Evolutionary conservation across 352 stramenopile species (phyloP), one percentile per base, ranked within the genome.

Genomic region (Phytophthora kernoviae): DNA sequence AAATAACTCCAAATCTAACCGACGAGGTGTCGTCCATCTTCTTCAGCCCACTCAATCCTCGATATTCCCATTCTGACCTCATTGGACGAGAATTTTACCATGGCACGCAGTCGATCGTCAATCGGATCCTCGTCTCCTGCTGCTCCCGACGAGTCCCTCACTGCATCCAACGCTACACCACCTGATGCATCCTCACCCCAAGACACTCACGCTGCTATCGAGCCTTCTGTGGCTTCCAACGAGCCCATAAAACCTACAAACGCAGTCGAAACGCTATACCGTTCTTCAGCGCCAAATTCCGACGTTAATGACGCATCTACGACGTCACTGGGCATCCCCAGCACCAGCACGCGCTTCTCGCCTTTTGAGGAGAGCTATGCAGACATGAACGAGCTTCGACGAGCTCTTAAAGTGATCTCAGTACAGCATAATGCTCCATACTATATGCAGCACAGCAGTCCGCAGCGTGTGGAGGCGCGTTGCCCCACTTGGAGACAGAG

Each of bases 391-490:
- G 81, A 93, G 50, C 60, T 93, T 15, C 78, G 84, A 1, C 79
- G 81, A 2, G 81, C 87, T 48, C 74, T 93, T 37, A 91, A 91
- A 45, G 79, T 93, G 50, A 54, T 90, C 6, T 91, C 81, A 1
- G 84, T 93, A 52, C 79, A 85, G 59, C 77, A 73, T 68, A 81
- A 85, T 7, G 51, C 81, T 36, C 84, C 79, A 7, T 93, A 93
- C 49, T 91, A 84, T 54, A 91, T 93, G 81, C 77, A 91, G 45
- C 84, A 93, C 70, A 91, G 81, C 66, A 93, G 84, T 72, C 84
- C 84, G 20, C 81, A 93, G 54, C 79, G 84, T 4, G 66, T 93
- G 5, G 84, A 93, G 46, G 84, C 84, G 32, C 84, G 84, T 17
- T 93, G 84, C 62, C 81, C 81, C 46, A 87, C 81, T 51, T 93